Conservation (phyloP, 257 asterid species). For the Solanum ahanhuiri region DNA sequence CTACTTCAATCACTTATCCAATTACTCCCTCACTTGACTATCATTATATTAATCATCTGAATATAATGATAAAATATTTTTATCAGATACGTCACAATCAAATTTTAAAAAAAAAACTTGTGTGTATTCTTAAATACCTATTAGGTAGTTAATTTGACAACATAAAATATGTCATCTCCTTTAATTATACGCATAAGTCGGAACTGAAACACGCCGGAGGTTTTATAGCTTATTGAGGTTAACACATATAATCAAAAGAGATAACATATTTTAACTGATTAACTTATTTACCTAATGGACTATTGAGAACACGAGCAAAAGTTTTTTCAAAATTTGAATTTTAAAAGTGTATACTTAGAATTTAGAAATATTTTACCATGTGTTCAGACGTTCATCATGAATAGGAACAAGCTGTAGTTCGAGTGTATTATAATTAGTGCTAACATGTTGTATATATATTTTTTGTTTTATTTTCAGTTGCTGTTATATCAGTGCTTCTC, state of each 20-base stretch:
- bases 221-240: background rate
- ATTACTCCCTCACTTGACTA: background rate
- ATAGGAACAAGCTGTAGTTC: rapidly evolving
- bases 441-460: background rate
- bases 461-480: conserved; percentile 19
- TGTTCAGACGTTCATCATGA: background rate
- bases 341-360: background rate
- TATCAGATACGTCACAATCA: background rate
- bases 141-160: background rate
- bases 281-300: background rate
- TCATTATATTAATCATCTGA: too few species aligned
- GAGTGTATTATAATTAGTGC: background rate
- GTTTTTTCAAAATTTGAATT: background rate
- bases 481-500: conserved; percentile 20
- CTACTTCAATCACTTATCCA: background rate
- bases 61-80: background rate
- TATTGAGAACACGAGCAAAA: background rate
- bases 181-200: background rate
- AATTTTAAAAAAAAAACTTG: too few species aligned
- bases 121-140: background rate
- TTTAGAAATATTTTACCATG: background rate
- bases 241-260: background rate
- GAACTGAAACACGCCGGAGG: too few species aligned
- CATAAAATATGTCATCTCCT: background rate
- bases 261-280: background rate